phyloP scores from a whole-genome alignment of 768 basidiomycete genomes.

The Dictyophora rubrovolvata region DNA sequence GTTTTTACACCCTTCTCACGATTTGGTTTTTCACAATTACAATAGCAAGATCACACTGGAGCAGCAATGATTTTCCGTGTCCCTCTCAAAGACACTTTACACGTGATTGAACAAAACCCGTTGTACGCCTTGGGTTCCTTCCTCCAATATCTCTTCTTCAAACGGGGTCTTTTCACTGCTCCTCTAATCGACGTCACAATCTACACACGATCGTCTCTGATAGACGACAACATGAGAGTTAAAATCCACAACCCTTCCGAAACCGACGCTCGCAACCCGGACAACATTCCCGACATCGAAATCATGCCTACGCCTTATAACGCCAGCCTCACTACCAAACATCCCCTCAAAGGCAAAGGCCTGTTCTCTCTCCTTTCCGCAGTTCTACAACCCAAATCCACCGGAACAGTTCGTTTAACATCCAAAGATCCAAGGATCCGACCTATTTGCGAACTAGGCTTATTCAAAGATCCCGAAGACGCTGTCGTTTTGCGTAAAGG shows the following conservation, averaged over 20 bases:
- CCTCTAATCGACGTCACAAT: slow-evolving; percentile 24
- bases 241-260: neutral
- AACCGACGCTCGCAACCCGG: slow-evolving; percentile 14
- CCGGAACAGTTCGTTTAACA: slow-evolving; percentile 19
- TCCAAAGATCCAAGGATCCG: slow-evolving; percentile 22
- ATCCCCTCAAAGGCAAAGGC: neutral
- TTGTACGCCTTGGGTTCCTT: slow-evolving; percentile 20
- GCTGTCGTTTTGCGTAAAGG: neutral
- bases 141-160: slow-evolving; percentile 23
- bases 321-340: neutral
- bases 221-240: slow-evolving; percentile 14
- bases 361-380: slow-evolving; percentile 12
- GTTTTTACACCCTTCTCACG: neutral
- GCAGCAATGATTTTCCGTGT: neutral
- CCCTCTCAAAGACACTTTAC: neutral
- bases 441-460: slow-evolving; percentile 23
- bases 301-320: neutral
- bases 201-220: slow-evolving; percentile 21
- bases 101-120: neutral
- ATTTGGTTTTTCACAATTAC: neutral
- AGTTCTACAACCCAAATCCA: slow-evolving; percentile 17
- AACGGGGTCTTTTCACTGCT: slow-evolving; percentile 23
- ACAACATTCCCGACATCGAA: slow-evolving; percentile 25
- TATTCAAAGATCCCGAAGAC: slow-evolving; percentile 2
- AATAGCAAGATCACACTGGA: neutral